A percentile compares a stretch with the other conserved stretches of the same genome.
phyloP scores from a whole-genome alignment of 2,329 filamentous ascomycete genomes.

The Sphaerostilbella broomeana region DNA sequence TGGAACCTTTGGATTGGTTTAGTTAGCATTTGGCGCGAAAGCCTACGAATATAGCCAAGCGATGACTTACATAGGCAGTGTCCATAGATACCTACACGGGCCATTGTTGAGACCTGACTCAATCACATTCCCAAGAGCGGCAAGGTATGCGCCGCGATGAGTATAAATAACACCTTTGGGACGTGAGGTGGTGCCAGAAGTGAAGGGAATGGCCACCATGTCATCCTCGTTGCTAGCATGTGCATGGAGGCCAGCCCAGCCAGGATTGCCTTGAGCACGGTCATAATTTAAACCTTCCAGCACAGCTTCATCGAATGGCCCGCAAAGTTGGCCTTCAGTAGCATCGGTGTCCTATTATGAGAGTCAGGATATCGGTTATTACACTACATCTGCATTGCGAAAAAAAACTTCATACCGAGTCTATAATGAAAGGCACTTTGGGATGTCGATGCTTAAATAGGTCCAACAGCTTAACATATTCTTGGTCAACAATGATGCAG shows the following conservation, averaged over 20 bases:
- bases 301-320: conserved; percentile 78
- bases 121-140: conserved; percentile 75
- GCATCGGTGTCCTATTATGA: conserved; percentile 64
- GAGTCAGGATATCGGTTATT: too few relatives aligned
- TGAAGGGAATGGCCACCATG: conserved; percentile 84
- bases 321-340: conserved; percentile 64
- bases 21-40: neutral
- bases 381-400: neutral
- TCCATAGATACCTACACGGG: conserved; percentile 82
- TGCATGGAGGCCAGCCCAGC: conserved; percentile 70
- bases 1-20: conserved; percentile 44
- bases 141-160: conserved; percentile 81
- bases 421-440: conserved; percentile 65
- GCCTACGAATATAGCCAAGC: too few relatives aligned
- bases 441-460: conserved; percentile 56
- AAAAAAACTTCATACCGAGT: conserved; percentile 42
- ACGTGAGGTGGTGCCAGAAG: conserved; percentile 81
- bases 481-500: conserved; percentile 76
- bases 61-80: conserved; percentile 67
- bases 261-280: conserved; percentile 52
- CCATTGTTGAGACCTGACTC: conserved; percentile 77
- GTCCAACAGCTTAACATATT: conserved; percentile 66
- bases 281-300: conserved; percentile 74
- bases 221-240: conserved; percentile 70
- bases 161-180: conserved; percentile 94